A percentile compares a stretch with the other conserved stretches of the same genome.
Evolutionary conservation across 257 asterid species (phyloP).

Genomic region (Solanum appendiculatum): DNA sequence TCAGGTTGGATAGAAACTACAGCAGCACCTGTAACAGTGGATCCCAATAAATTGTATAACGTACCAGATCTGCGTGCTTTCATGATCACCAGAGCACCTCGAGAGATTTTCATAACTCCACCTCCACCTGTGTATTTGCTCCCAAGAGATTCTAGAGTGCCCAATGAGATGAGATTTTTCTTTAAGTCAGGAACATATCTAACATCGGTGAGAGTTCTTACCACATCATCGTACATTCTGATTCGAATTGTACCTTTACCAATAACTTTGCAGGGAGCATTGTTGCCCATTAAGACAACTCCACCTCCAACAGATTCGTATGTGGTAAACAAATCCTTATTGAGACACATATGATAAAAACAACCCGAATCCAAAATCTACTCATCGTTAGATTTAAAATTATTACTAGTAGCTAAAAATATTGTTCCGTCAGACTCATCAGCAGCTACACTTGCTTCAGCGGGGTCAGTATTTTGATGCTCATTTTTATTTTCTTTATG

Average conservation of each 20-base stretch:
- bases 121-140: background rate
- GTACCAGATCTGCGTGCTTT: background rate
- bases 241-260: background rate
- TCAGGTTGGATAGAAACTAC: background rate
- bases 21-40: background rate
- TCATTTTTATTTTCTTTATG: background rate
- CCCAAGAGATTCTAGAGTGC: background rate
- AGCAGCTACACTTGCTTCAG: background rate
- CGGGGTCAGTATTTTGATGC: background rate
- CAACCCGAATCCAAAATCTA: background rate
- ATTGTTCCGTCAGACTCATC: background rate
- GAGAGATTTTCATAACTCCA: background rate
- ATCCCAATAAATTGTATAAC: background rate
- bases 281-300: background rate
- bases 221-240: background rate
- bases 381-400: background rate
- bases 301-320: background rate
- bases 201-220: background rate
- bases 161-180: background rate
- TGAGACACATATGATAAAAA: background rate
- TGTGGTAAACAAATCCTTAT: background rate
- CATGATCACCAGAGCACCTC: background rate
- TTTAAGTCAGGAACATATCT: background rate
- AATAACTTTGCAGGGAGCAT: background rate
- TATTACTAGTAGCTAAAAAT: background rate